Conservation (phyloP, 768 basidiomycete species). For the Nidula microcarpa region DNA sequence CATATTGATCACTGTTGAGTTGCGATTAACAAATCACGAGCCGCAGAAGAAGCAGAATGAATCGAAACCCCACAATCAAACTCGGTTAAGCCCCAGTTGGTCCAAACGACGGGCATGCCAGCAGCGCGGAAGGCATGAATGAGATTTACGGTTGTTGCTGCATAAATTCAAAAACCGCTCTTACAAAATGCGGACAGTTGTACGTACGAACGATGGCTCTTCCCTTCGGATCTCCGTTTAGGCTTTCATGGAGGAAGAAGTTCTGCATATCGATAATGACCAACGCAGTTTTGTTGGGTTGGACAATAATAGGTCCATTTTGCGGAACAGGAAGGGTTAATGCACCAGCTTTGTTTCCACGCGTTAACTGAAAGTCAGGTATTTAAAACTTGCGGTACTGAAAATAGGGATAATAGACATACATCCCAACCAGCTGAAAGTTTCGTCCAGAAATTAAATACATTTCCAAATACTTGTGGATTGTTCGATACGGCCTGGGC, state of each 20-base stretch:
- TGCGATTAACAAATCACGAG: not conserved
- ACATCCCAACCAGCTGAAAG: conserved; percentile 22
- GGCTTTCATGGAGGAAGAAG: conserved; percentile 24
- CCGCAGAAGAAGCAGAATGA: not conserved
- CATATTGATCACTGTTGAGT: conserved; percentile 21
- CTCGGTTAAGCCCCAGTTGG: conserved; percentile 27
- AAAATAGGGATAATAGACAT: not conserved
- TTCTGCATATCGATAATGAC: conserved; percentile 34
- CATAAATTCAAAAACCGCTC: not conserved
- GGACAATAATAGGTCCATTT: conserved; percentile 19
- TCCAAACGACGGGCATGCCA: conserved; percentile 27
- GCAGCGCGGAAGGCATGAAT: conserved; percentile 25
- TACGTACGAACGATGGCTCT: conserved; percentile 24
- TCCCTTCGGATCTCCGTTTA: conserved; percentile 24
- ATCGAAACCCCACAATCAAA: conserved; percentile 19
- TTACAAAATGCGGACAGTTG: not conserved
- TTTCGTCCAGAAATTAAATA: conserved; percentile 25
- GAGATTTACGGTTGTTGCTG: conserved; percentile 22
- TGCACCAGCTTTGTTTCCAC: conserved; percentile 16
- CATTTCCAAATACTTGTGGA: conserved; percentile 20
- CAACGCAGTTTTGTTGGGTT: conserved; percentile 24
- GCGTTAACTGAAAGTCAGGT: conserved; percentile 18
- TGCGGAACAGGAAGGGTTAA: conserved; percentile 20
- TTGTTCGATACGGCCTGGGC: not conserved
- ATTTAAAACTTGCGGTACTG: not conserved